phyloP scores from a whole-genome alignment of 192 early-diverging fungal genomes.

The Linnemannia zychae region DNA sequence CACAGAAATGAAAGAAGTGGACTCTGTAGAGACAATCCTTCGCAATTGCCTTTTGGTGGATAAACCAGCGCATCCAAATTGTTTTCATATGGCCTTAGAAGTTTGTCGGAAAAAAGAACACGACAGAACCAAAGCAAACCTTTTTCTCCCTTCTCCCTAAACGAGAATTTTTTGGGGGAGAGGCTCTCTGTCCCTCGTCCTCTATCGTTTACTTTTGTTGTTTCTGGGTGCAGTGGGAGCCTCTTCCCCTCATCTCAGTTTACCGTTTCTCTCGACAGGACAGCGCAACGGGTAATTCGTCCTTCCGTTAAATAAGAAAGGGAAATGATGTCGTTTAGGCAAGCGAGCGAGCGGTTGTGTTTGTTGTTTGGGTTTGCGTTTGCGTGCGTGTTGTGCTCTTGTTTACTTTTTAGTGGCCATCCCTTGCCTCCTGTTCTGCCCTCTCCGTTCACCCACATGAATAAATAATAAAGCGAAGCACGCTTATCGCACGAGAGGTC shows the following conservation, averaged over 20 bases:
- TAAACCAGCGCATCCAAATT: neutral
- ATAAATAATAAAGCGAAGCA: neutral
- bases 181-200: neutral
- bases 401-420: neutral
- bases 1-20: too few species aligned
- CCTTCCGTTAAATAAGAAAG: neutral
- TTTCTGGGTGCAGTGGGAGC: too few species aligned
- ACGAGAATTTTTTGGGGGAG: neutral
- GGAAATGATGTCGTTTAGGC: neutral
- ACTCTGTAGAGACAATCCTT: neutral
- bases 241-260: neutral
- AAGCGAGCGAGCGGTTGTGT: neutral
- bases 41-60: neutral
- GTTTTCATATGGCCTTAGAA: neutral
- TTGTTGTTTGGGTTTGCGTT: neutral
- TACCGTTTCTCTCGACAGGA: neutral
- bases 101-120: neutral
- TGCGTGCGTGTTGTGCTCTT: conserved; percentile 2
- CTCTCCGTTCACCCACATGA: neutral
- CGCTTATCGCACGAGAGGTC: neutral
- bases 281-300: conserved; percentile 1
- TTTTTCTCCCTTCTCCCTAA: neutral
- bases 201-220: too few species aligned
- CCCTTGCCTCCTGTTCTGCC: neutral
- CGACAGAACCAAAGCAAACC: neutral